Percentiles rank a stretch among this genome's conserved stretches.
phyloP scores from a whole-genome alignment of 169 alveolate genomes.

The Eimeria praecox region DNA sequence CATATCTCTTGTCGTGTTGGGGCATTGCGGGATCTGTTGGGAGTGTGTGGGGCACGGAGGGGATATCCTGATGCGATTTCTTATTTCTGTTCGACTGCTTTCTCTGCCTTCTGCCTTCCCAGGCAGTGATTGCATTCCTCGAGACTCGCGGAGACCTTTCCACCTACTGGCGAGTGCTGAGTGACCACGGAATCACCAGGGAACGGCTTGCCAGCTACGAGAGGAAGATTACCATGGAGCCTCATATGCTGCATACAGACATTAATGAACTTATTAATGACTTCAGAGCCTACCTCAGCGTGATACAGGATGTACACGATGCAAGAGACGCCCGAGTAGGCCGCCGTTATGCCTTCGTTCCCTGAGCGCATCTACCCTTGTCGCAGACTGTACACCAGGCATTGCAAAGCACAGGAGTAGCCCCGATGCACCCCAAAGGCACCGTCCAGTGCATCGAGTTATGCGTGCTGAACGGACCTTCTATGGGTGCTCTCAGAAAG shows the following conservation, averaged over 20 bases:
- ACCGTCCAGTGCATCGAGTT: neutral
- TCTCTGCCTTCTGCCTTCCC: neutral
- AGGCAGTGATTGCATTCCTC: slow-evolving; percentile 92
- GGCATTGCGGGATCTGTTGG: neutral
- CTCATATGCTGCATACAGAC: slow-evolving; percentile 89
- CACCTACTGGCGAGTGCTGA: slow-evolving; percentile 90
- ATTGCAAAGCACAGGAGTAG: neutral
- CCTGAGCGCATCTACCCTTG: neutral
- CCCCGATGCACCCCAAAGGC: neutral
- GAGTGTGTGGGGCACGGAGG: neutral
- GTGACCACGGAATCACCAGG: slow-evolving; percentile 90
- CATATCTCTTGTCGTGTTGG: neutral
- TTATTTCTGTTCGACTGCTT: neutral
- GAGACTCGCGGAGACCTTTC: slow-evolving; percentile 90
- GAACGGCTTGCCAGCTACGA: slow-evolving; percentile 93
- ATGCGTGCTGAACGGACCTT: neutral
- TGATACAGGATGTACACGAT: slow-evolving; percentile 84
- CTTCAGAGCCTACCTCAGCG: slow-evolving; percentile 81
- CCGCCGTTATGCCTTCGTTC: neutral
- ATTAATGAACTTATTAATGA: slow-evolving; percentile 87
- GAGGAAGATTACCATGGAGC: slow-evolving; percentile 93
- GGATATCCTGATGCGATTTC: neutral
- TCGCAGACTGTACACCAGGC: neutral
- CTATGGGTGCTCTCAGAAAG: slow-evolving; percentile 55
- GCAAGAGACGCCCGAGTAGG: slow-evolving; percentile 80